Evolutionary conservation across 805 yeast genomes (phyloP).

Genomic region (Myxozyma udenii): DNA sequence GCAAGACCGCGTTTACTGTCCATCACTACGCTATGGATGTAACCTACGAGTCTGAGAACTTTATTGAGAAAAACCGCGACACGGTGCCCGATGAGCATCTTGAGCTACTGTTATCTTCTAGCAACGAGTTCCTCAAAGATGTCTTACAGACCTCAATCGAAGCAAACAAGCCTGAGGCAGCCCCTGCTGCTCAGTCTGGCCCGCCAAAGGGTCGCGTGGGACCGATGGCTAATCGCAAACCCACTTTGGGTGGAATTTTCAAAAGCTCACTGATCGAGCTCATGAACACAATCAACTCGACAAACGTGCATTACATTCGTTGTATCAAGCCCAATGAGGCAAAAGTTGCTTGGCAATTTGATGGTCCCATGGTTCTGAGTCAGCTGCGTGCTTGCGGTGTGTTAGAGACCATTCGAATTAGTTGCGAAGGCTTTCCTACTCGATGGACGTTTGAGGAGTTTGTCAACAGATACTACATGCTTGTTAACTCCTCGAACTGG

Average conservation of each 20-base stretch:
- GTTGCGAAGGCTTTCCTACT: conserved; percentile 97
- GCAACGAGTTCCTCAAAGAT: conserved; percentile 61
- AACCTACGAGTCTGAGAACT: conserved; percentile 86
- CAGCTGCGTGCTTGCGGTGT: conserved; percentile 99
- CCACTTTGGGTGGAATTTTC: conserved; percentile 92
- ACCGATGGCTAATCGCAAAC: conserved; percentile 60
- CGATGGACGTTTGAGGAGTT: conserved; percentile 94
- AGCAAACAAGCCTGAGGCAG: conserved; percentile 37
- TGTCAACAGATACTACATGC: conserved; percentile 80
- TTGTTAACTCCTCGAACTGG: conserved; percentile 71
- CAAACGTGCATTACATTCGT: conserved; percentile 94
- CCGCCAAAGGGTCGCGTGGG: conserved; percentile 39
- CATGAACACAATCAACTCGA: conserved; percentile 88
- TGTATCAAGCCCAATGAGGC: conserved; percentile 96
- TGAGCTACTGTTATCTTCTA: conserved; percentile 71
- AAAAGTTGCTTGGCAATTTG: conserved; percentile 94
- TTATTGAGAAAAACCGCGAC: conserved; percentile 94
- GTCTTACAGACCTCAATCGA: conserved; percentile 53
- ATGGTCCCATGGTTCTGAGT: conserved; percentile 88
- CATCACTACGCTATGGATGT: conserved; percentile 95
- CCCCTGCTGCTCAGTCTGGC: conserved; percentile 37
- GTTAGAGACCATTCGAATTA: conserved; percentile 88
- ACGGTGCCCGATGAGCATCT: conserved; percentile 95
- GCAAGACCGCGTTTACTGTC: conserved; percentile 84
- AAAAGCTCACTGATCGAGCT: conserved; percentile 87